These are phyloP conservation scores for Pulveroboletus ravenelii DNA, from an alignment of 768 basidiomycete genomes.

Conservation along the genomic window DNA sequence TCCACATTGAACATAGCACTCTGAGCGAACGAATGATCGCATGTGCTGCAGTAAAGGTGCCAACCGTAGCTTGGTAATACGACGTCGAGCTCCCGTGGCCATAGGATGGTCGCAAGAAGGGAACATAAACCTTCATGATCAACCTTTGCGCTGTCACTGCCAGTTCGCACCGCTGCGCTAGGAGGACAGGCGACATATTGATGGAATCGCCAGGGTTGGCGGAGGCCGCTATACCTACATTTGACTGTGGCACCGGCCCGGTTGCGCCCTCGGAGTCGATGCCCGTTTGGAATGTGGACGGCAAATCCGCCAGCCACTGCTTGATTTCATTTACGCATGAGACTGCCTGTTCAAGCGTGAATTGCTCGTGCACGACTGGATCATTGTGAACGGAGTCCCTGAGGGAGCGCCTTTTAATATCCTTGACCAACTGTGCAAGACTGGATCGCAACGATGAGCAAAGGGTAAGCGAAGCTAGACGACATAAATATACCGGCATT, in stretches of 20 bases:
- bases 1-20: constrained; percentile 39
- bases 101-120: constrained; percentile 48
- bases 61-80: constrained; percentile 50
- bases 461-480: background rate
- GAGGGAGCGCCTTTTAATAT: constrained; percentile 48
- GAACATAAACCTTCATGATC: constrained; percentile 61
- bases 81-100: constrained; percentile 25
- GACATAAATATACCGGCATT: constrained; percentile 49
- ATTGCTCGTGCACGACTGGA: constrained; percentile 27
- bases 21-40: constrained; percentile 51
- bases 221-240: constrained; percentile 7
- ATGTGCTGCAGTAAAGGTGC: constrained; percentile 64
- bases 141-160: constrained; percentile 56
- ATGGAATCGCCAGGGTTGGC: constrained; percentile 11
- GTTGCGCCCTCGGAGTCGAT: constrained; percentile 28
- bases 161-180: constrained; percentile 55
- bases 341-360: constrained; percentile 59
- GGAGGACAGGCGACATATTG: constrained; percentile 33
- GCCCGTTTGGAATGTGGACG: constrained; percentile 44
- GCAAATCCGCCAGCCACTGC: constrained; percentile 50
- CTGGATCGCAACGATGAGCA: constrained; percentile 30
- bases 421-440: constrained; percentile 60
- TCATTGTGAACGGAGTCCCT: constrained; percentile 35
- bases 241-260: constrained; percentile 8
- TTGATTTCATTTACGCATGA: constrained; percentile 54